Evolutionary conservation across 495 filamentous ascomycete species (phyloP), one percentile per base, ranked within the genome.

Genomic region (Haplographium delicatum): DNA sequence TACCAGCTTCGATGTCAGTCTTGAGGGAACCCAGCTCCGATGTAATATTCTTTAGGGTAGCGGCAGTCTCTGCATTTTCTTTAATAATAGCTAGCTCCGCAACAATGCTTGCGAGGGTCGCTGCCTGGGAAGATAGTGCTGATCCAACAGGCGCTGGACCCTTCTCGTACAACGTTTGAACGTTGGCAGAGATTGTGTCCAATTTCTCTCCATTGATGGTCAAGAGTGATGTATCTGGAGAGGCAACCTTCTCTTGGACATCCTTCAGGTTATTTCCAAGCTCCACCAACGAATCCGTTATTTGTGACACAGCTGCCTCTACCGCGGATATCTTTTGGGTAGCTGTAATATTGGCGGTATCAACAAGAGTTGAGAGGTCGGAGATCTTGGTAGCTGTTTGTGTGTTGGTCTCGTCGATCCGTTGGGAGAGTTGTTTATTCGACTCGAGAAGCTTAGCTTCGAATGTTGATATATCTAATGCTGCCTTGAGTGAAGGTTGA

Each of bases 41-140:
- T 19, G 51, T 35, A n/a, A 59, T 48, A 6, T 24, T 38, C 19
- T 49, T 53, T 39, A 59, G 22, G 1, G 52, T 18, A 5, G 45
- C 33, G 1, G 39, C 34, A 10, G 56, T 51, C 11, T 48, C 46
- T 4, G 40, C 28, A 39, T 51, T 54, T 13, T 39, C 48, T 31
- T 59, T 59, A 30, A 56, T 28, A 2, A 40, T 10, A 15, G 42
- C 39, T 16, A 60, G 41, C 15, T 60, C 53, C 6, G 53, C 41
- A 25, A 28, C 27, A n/a, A 60, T 57, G 27, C 44, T 44, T n/a
- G 56, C 53, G 22, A 60, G 53, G 41, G 50, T 56, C n/a, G 49
- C 43, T 20, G 53, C 41, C 8, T 56, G 48, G 15, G 44, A 26
- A 20, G 56, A 50, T 5, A 58, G 47, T 9, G 45, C 35, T 5